Base-by-base conservation (phyloP, 306 rosid species). In the Mucuna pruriens region DNA sequence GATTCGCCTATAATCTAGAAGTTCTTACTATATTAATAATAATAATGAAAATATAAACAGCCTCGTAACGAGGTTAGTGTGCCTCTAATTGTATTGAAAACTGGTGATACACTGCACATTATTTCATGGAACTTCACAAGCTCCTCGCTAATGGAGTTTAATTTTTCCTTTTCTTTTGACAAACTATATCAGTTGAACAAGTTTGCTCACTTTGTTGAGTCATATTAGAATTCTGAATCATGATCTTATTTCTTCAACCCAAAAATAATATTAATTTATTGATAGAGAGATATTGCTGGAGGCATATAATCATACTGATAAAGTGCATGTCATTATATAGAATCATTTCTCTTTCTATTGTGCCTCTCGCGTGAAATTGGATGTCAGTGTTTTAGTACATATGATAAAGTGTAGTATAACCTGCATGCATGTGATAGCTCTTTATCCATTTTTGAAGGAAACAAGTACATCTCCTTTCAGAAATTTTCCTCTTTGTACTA, bases 81-180 rank as follows among this genome's bases (percentile, higher is more conserved):
- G 61, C 22, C 71, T 66, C 23, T 66, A 64, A 33, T 65, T 82
- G 40, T 65, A 13, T 40, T 54, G 68, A 64, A 31, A 82, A 75
- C 71, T 13, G 61, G 51, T 19, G 39, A 58, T 4, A 40, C 48
- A 72, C 42, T 10, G 44, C 68, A 64, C 80, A 63, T 8, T 66
- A 82, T 82, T 82, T 82, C 81, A 75, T 33, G 77, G 49, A 75
- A 67, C 64, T 64, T 31, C 81, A 75, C 69, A 54, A 55, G 10
- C 70, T 64, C 61, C 62, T 51, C 13, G 20, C 16, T 25, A 8
- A 13, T 17, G 64, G 54, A 34, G 46, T 51, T 38, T 20, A 13
- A 33, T 36, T 48, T 16, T 17, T 2, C 36, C 17, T 71, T 81
- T 74, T 13, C 17, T 31, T 58, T 79, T 12, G 34, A 0, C 67